phyloP scores from a whole-genome alignment of 2,329 filamentous ascomycete genomes.

The Septoria linicola region DNA sequence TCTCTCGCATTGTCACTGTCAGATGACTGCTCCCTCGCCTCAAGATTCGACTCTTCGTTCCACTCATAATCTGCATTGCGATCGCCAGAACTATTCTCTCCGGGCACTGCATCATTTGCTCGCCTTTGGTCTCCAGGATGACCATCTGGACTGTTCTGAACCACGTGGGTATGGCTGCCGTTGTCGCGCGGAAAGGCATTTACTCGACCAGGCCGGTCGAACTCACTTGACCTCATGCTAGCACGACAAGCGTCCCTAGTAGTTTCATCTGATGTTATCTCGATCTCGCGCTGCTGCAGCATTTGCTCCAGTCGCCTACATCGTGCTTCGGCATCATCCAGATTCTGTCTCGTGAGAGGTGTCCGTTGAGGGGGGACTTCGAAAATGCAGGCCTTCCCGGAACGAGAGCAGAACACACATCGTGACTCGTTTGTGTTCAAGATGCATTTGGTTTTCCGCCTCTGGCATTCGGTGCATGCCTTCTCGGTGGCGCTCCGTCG shows the following conservation, averaged over 20 bases:
- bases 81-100: background rate
- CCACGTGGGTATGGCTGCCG: no score
- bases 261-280: background rate
- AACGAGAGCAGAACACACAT: constrained; percentile 36
- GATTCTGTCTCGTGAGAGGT: constrained; percentile 40
- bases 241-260: background rate
- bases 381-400: constrained; percentile 39
- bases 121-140: no score
- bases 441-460: constrained; percentile 29
- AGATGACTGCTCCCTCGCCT: constrained; percentile 13
- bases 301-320: constrained; percentile 34
- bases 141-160: no score
- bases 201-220: no score
- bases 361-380: constrained; percentile 39
- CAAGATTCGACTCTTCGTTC: constrained; percentile 10
- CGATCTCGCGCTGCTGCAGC: constrained; percentile 20
- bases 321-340: constrained; percentile 37
- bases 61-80: constrained; percentile 12
- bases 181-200: no score
- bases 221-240: no score
- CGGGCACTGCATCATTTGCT: background rate
- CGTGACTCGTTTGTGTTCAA: constrained; percentile 37
- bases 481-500: constrained; percentile 20
- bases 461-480: constrained; percentile 30
- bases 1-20: constrained; percentile 17